Base-by-base conservation (phyloP, 768 basidiomycete species). In the Lactarius deliciosus region DNA sequence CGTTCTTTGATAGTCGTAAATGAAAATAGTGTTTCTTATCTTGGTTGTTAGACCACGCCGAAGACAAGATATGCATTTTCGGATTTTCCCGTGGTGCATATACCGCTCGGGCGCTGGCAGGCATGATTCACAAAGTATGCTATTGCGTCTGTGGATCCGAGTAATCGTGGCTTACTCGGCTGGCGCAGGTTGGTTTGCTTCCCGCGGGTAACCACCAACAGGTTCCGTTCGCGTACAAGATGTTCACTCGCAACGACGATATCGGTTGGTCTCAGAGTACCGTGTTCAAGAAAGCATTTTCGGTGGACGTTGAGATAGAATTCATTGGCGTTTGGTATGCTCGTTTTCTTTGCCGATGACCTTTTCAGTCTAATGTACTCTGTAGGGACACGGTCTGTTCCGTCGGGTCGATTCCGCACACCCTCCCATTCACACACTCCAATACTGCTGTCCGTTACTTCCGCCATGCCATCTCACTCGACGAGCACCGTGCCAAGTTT, bases 1-100 rank as follows among this genome's bases (percentile, higher is more conserved):
- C 22, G 82, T 16, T 7, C 13, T 64, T 25, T 5, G 3, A 25
- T 15, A n/a, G 2, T 7, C 22, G 3, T 1, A 38, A 38, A 38
- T 18, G 34, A 0, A 3, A 15, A 2, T 25, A 5, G 11, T 2
- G 11, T 13, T 2, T 64, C 41, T 64, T 45, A 54, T 22, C 36
- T 64, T 60, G n/a, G 61, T n/a, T 25, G 11, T 25, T 60, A 89
- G 87, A 89, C 64, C 77, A 83, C 41, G 80, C 81, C 20, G 87
- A 86, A 0, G 91, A 93, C 75, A 87, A 85, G 68, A 89, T 94
- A 4, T 91, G 83, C 73, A 79, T 94, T 4, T 92, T 93, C 72
- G 92, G 90, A 0, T 92, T 92, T 75, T 91, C 90, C 3, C 79
- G 91, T 64, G 90, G 90, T 20, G 89, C 89, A 53, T 91, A 84